Evolutionary conservation across 2,329 filamentous ascomycete species (phyloP).

Genomic region (Hypoxylon sp.): DNA sequence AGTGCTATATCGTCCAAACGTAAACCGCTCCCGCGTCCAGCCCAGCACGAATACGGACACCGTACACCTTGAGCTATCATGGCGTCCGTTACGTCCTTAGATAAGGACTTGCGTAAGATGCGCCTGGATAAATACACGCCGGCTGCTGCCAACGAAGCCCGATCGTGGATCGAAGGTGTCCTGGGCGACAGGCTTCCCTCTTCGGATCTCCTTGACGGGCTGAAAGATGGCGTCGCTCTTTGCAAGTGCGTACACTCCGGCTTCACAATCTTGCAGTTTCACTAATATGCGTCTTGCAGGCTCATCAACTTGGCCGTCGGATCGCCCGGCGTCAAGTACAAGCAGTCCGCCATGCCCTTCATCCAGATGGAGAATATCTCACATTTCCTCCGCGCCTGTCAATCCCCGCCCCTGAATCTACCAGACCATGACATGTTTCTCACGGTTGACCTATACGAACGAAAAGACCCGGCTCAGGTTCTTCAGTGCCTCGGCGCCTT

Average conservation of each 20-base stretch:
- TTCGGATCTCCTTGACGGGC: conserved; percentile 80
- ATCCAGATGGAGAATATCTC: conserved; percentile 99
- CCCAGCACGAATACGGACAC: conserved; percentile 6
- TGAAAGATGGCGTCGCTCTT: conserved; percentile 90
- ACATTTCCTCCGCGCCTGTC: conserved; percentile 89
- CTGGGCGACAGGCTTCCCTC: conserved; percentile 76
- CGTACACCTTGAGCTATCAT: conserved; percentile 60
- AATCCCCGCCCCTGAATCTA: conserved; percentile 82
- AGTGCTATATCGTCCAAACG: background rate
- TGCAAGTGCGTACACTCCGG: conserved; percentile 75
- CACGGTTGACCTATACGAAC: conserved; percentile 94
- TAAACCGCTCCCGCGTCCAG: background rate
- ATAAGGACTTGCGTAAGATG: conserved; percentile 93
- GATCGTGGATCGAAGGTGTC: conserved; percentile 83
- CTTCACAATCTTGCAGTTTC: conserved; percentile 7
- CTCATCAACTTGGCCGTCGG: conserved; percentile 83
- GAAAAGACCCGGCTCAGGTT: conserved; percentile 95
- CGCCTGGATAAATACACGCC: conserved; percentile 94
- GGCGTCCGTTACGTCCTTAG: conserved; percentile 92
- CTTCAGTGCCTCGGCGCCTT: conserved; percentile 92
- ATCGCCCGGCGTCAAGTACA: conserved; percentile 84
- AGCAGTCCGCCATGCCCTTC: conserved; percentile 93
- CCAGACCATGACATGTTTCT: conserved; percentile 95
- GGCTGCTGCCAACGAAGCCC: conserved; percentile 84
- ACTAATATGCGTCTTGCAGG: conserved; percentile 54